Percentiles rank a stretch among this genome's conserved stretches.
These are phyloP conservation scores for Plasmodium falciparum DNA, from an alignment of 169 alveolate genomes.

Conservation along the genomic window DNA sequence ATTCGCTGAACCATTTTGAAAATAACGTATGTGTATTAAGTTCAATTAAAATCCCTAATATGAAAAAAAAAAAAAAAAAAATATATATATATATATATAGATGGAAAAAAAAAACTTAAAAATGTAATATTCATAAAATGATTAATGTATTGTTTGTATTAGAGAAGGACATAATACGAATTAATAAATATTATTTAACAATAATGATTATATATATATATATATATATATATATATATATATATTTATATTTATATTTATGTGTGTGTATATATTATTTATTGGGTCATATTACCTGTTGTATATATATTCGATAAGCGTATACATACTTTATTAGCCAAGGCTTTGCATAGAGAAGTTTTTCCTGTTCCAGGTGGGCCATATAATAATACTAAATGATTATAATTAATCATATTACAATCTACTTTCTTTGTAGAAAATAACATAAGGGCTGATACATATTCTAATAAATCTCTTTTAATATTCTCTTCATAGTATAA, in stretches of 20 bases:
- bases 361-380: slow-evolving; percentile 90
- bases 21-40: slow-evolving; percentile 86
- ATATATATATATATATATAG: neutral
- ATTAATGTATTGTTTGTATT: too few relatives aligned
- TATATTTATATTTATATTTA: neutral
- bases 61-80: neutral
- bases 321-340: slow-evolving; percentile 82
- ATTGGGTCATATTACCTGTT: slow-evolving; percentile 9
- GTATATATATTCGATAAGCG: slow-evolving; percentile 75
- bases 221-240: slow-evolving; percentile 4
- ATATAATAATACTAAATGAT: slow-evolving; percentile 83
- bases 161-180: neutral
- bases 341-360: slow-evolving; percentile 81
- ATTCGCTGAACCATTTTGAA: slow-evolving; percentile 88
- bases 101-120: neutral
- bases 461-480: slow-evolving; percentile 84
- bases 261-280: too few relatives aligned
- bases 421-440: slow-evolving; percentile 82
- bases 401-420: slow-evolving; percentile 83
- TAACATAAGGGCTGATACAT: slow-evolving; percentile 82
- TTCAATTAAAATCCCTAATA: slow-evolving; percentile 78
- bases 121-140: neutral
- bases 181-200: neutral
- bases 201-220: slow-evolving; percentile 10
- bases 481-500: slow-evolving; percentile 81